Percentiles rank a stretch among this genome's conserved stretches.
phyloP scores from a whole-genome alignment of 2,329 filamentous ascomycete genomes.

The Hawksworthiomyces lignivorus region DNA sequence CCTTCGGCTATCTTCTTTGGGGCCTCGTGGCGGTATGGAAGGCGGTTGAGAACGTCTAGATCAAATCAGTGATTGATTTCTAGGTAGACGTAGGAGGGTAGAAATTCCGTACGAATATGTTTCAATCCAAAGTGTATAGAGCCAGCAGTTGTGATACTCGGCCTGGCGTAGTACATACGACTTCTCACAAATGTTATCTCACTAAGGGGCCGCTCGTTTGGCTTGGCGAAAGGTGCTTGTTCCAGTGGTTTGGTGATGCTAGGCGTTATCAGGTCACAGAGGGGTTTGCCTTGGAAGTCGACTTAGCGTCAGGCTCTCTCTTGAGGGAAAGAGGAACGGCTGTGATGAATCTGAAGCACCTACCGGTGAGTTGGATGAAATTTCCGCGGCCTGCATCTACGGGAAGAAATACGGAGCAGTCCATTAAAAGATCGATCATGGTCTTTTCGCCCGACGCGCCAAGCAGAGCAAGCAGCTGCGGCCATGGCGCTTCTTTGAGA shows the following conservation, averaged over 20 bases:
- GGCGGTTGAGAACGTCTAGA: constrained; percentile 74
- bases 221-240: neutral
- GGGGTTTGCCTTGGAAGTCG: constrained; percentile 5
- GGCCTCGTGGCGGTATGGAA: constrained; percentile 32
- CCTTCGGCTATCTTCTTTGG: constrained; percentile 24
- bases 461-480: constrained; percentile 62
- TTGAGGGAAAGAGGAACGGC: neutral
- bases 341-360: constrained; percentile 16
- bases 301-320: neutral
- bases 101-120: constrained; percentile 62
- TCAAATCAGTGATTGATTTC: constrained; percentile 15
- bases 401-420: constrained; percentile 67
- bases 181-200: constrained; percentile 71
- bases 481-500: constrained; percentile 68
- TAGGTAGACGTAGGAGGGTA: too few species aligned
- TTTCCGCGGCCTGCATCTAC: constrained; percentile 55
- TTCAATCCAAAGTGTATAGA: constrained; percentile 65
- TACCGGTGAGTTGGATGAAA: constrained; percentile 73
- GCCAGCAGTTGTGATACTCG: constrained; percentile 61
- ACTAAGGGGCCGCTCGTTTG: constrained; percentile 27
- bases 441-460: constrained; percentile 68
- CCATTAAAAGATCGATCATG: constrained; percentile 68
- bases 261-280: constrained; percentile 5
- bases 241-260: too few species aligned
- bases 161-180: constrained; percentile 78